Conservation (phyloP, 1,284 basidiomycete genomes). For the Puccinia coronata region DNA sequence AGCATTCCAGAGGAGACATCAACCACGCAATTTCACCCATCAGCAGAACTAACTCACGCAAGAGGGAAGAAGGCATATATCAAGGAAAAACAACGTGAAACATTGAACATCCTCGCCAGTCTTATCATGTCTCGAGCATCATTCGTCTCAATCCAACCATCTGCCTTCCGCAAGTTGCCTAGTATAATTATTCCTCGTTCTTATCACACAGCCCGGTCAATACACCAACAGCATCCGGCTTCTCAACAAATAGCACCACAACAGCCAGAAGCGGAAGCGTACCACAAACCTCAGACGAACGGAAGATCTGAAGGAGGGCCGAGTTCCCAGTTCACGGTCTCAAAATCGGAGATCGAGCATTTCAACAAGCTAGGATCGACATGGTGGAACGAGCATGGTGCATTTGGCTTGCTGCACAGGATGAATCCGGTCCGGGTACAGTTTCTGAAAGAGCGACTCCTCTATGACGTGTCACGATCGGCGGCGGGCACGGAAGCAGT, state of each 20-base stretch:
- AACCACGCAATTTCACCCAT: too few species aligned
- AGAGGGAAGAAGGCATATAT: too few species aligned
- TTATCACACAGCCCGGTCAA: background rate
- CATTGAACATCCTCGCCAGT: background rate
- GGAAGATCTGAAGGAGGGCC: background rate
- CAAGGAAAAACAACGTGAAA: too few species aligned
- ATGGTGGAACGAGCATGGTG: constrained; percentile 97
- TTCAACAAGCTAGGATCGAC: constrained; percentile 86
- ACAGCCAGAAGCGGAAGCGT: background rate
- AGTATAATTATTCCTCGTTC: background rate
- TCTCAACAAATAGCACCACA: background rate
- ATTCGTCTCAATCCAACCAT: background rate
- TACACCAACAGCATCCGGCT: background rate
- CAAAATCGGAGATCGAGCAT: constrained; percentile 76
- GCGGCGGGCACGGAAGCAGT: constrained; percentile 52
- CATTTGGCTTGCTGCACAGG: constrained; percentile 83
- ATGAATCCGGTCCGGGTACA: constrained; percentile 92
- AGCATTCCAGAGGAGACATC: too few species aligned
- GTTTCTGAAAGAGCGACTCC: constrained; percentile 79
- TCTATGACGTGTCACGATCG: constrained; percentile 60
- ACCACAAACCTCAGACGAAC: background rate
- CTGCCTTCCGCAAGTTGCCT: background rate
- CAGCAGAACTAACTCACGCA: too few species aligned
- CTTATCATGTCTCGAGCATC: background rate
- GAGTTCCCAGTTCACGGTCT: constrained; percentile 47